These are phyloP conservation scores for Yamadazyma oceani DNA, from an alignment of 1,139 yeast genomes.

Conservation along the genomic window DNA sequence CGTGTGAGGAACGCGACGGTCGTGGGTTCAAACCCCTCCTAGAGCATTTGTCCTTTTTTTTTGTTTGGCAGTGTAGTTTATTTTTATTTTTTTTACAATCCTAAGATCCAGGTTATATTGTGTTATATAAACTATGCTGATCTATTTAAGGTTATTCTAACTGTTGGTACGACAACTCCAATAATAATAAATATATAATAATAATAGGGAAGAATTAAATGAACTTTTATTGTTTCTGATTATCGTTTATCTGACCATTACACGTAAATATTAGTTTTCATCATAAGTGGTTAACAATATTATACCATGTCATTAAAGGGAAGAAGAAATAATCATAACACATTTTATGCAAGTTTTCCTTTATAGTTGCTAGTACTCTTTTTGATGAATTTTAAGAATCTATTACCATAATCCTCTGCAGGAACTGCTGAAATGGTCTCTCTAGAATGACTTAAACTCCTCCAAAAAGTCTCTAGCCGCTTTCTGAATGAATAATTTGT, in stretches of 20 bases:
- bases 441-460: conserved; percentile 69
- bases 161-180: too few species aligned
- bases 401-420: conserved; percentile 82
- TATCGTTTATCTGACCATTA: too few species aligned
- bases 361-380: conserved; percentile 27
- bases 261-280: too few species aligned
- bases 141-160: background rate
- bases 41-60: conserved; percentile 47
- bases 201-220: background rate
- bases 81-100: background rate
- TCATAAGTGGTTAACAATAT: conserved; percentile 1
- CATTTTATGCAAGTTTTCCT: conserved; percentile 3
- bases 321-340: background rate
- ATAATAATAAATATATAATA: background rate
- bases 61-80: conserved; percentile 1
- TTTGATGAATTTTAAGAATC: conserved; percentile 74
- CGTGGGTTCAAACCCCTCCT: conserved; percentile 60
- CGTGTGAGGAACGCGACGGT: conserved; percentile 61
- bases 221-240: background rate
- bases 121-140: background rate
- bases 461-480: conserved; percentile 81
- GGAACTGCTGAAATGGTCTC: conserved; percentile 85
- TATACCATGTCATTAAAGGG: background rate
- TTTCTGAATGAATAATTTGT: conserved; percentile 81
- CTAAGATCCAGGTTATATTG: background rate